Evolutionary conservation across 2,329 filamentous ascomycete species (phyloP), one percentile per base, ranked within the genome.

Genomic region (Paecilomyces fulvus): DNA sequence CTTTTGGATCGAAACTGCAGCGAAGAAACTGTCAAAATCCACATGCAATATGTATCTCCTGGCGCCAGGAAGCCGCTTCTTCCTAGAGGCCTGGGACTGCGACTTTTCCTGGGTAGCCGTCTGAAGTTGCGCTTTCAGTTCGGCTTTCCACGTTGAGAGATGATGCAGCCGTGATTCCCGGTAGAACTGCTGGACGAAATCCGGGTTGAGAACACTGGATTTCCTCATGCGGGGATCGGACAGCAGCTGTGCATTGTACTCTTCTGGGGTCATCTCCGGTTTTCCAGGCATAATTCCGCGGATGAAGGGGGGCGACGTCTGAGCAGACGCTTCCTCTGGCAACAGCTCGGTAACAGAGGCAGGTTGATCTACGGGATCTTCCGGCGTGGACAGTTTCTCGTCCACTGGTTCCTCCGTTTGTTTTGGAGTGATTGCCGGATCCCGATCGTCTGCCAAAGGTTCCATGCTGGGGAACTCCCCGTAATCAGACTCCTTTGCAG

Each of bases 1-100:
- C 55, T 85, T 88, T 64, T 91, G 90, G 17, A 88, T 73, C 0
- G 94, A 96, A 0, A 99, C 90, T 0, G 95, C 90, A 58, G 92
- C 96, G 72, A 99, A 99, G 75, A 99, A 99, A 71, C 91, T 94
- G 73, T 99, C 95, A 70, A 99, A 99, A 68, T 99, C 94, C 30
- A 99, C 90, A 65, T 99, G 94, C 67, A 99, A 83, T 54, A 99
- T 81, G 65, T 97, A 99, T 53, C 88, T 79, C 58, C 92, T 81
- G 2, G 85, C 75, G 0, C 87, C 88, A 11, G 81, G 77, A 25
- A 79, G 79, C 48, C 79, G 78, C 64, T 85, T 81, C 56, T 76
- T 76, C 78, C 62, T 76, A 5, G 60, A 69, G 64, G 68, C 80
- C 73, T 69, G 68, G 20, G 70, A 75, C 73, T 69, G 64, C 9